Conservation (phyloP, 768 basidiomycete species). For the Udeniomyces megalosporus region DNA sequence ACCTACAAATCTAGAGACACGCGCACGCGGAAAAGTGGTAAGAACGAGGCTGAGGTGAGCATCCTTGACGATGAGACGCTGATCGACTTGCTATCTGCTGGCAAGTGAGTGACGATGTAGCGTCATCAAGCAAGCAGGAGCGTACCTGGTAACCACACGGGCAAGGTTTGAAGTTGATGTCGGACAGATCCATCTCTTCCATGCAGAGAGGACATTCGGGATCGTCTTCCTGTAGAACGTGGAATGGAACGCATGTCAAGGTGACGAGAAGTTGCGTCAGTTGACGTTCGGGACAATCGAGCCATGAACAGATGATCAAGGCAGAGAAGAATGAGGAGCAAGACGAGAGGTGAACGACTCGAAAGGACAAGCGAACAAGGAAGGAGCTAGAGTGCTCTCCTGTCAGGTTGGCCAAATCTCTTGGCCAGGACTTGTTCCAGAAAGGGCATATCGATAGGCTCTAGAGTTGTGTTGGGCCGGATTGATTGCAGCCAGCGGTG, state of each 20-base stretch:
- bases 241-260: not conserved
- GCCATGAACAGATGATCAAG: too few relatives aligned
- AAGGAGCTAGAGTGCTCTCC: too few relatives aligned
- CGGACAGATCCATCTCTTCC: slow-evolving; percentile 96
- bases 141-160: slow-evolving; percentile 90
- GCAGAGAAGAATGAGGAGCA: too few relatives aligned
- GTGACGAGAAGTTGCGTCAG: not conserved
- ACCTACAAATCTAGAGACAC: slow-evolving; percentile 72
- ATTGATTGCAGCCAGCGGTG: too few relatives aligned
- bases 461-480: too few relatives aligned
- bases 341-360: too few relatives aligned
- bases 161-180: slow-evolving; percentile 98
- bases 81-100: too few relatives aligned
- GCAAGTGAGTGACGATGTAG: too few relatives aligned
- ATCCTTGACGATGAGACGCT: not conserved
- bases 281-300: not conserved
- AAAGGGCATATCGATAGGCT: too few relatives aligned
- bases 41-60: not conserved
- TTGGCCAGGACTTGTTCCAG: too few relatives aligned
- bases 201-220: slow-evolving; percentile 95
- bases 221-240: slow-evolving; percentile 50
- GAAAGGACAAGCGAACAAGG: too few relatives aligned
- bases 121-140: not conserved
- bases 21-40: not conserved
- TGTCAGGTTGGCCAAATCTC: too few relatives aligned